Evolutionary conservation across 306 rosid genomes (phyloP).

Genomic region (Acacia melanoxylon): DNA sequence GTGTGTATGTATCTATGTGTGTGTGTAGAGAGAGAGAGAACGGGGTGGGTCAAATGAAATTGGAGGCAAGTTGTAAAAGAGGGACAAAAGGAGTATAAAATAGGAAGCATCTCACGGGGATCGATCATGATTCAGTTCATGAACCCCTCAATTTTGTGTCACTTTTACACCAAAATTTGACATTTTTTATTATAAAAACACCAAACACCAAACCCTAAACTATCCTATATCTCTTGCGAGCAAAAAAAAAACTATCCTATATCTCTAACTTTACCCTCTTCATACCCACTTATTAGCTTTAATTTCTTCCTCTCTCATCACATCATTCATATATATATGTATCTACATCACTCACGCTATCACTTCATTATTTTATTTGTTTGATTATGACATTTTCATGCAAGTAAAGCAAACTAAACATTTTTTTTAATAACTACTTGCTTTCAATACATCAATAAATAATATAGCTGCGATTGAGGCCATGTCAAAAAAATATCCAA

Average conservation of each 20-base stretch:
- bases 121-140: constrained; percentile 1
- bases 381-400: constrained; percentile 1
- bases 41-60: not conserved
- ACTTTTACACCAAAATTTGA: not conserved
- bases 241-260: not conserved
- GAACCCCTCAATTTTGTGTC: not conserved
- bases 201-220: not conserved
- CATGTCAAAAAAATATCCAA: not conserved
- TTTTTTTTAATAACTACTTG: not conserved
- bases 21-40: no score
- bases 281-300: not conserved
- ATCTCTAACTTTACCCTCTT: not conserved
- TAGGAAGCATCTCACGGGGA: not conserved
- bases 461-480: not conserved
- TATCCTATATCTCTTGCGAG: not conserved
- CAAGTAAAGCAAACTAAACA: not conserved
- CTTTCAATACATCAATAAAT: not conserved
- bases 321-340: not conserved
- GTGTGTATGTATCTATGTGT: no score
- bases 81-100: not conserved
- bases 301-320: not conserved
- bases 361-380: not conserved
- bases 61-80: not conserved
- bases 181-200: not conserved
- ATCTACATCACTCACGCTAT: not conserved